These are phyloP conservation scores for Leccinellum albellum DNA, from an alignment of 768 basidiomycete genomes.

Conservation along the genomic window DNA sequence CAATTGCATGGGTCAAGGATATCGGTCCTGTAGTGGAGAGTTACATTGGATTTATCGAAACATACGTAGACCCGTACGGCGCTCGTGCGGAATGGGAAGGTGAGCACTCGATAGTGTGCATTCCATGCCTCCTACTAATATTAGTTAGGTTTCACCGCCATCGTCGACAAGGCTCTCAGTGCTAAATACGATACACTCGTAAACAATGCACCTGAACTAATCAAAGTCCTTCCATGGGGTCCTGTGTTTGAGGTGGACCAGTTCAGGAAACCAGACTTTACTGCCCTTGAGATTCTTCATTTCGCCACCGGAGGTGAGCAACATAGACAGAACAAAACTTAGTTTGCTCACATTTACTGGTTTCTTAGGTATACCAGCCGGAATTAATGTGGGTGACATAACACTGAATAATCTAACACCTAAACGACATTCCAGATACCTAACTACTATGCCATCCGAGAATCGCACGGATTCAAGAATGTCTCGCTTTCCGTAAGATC, in stretches of 20 bases:
- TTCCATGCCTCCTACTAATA: neutral
- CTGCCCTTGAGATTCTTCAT: constrained; percentile 74
- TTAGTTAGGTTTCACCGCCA: constrained; percentile 74
- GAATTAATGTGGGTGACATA: constrained; percentile 63
- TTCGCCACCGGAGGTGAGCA: constrained; percentile 77
- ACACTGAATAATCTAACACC: neutral
- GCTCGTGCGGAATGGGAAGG: constrained; percentile 95
- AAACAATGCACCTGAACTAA: constrained; percentile 68
- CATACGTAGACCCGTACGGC: constrained; percentile 86
- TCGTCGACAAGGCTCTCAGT: constrained; percentile 80
- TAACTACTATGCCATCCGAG: constrained; percentile 85
- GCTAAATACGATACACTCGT: constrained; percentile 80
- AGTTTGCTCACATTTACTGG: neutral
- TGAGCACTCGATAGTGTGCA: constrained; percentile 18
- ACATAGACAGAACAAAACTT: neutral
- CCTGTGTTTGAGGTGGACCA: constrained; percentile 59
- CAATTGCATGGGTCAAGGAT: constrained; percentile 81
- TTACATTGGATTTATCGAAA: constrained; percentile 85
- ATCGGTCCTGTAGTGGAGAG: constrained; percentile 84
- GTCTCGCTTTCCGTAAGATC: constrained; percentile 72
- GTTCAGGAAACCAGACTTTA: constrained; percentile 87
- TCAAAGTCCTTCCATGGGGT: constrained; percentile 84
- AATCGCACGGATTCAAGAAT: constrained; percentile 83
- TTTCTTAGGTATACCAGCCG: constrained; percentile 71
- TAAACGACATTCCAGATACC: constrained; percentile 50